phyloP scores from a whole-genome alignment of 305 asterid genomes.

The Solanum hybrid region DNA sequence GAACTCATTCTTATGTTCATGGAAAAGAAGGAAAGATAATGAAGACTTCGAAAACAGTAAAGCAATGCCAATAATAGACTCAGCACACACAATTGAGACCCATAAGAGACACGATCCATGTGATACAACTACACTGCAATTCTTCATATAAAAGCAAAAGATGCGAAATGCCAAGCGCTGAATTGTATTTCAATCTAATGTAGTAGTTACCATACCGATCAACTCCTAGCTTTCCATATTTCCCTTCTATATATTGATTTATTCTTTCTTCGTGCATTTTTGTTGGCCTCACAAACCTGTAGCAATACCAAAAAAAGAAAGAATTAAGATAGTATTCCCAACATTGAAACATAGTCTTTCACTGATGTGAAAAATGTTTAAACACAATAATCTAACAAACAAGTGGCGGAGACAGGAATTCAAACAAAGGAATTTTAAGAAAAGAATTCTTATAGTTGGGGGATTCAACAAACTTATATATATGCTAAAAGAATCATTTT shows the following conservation, averaged over 20 bases:
- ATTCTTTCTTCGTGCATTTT: conserved; percentile 64
- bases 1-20: not conserved
- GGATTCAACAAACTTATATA: not conserved
- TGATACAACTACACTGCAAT: not conserved
- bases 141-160: not conserved
- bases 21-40: not conserved
- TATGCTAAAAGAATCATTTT: not conserved
- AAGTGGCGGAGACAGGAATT: not conserved
- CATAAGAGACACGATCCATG: not conserved
- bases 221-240: conserved; percentile 76
- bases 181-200: not conserved
- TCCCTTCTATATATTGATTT: conserved; percentile 71
- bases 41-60: not conserved
- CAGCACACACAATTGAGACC: not conserved
- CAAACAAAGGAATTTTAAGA: not conserved
- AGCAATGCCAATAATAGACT: not conserved
- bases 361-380: not conserved
- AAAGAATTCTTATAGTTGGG: not conserved
- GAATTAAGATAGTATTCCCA: not conserved
- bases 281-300: conserved; percentile 94
- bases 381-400: not conserved
- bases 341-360: not conserved
- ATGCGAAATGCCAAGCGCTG: not conserved
- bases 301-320: not conserved
- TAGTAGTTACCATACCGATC: conserved; percentile 52